Conservation (phyloP, 2,329 filamentous ascomycete species). For the Phialocephala subalpina region DNA sequence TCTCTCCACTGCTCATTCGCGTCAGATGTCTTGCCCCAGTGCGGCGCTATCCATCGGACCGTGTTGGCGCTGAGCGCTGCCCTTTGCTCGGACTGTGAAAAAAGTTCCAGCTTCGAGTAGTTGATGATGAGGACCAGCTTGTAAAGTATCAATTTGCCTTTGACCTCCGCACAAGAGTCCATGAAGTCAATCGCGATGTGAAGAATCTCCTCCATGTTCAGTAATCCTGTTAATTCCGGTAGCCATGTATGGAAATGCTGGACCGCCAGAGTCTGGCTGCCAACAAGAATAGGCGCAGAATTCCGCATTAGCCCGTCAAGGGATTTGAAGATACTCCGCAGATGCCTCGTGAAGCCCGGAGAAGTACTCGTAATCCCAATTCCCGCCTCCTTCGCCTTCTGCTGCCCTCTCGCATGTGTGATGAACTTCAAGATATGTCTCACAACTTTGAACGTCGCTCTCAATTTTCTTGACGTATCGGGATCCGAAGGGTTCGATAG, state of each 20-base stretch:
- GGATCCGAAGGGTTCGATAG: constrained; percentile 84
- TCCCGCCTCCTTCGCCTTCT: constrained; percentile 86
- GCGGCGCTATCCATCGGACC: constrained; percentile 87
- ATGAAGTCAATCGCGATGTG: constrained; percentile 93
- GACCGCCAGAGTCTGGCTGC: constrained; percentile 92
- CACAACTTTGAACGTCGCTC: constrained; percentile 94
- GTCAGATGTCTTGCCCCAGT: constrained; percentile 82
- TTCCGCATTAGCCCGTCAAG: constrained; percentile 91
- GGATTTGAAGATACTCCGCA: constrained; percentile 88
- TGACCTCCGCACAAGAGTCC: constrained; percentile 86
- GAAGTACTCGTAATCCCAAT: constrained; percentile 83
- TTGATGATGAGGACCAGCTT: constrained; percentile 94
- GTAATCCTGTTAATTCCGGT: constrained; percentile 82
- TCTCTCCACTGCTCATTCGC: constrained; percentile 89
- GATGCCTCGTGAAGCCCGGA: constrained; percentile 78
- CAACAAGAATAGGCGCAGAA: constrained; percentile 83
- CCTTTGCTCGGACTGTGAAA: constrained; percentile 79
- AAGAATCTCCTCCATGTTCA: constrained; percentile 85
- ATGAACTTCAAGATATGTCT: constrained; percentile 95
- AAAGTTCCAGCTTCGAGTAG: constrained; percentile 83
- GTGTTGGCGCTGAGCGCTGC: constrained; percentile 81
- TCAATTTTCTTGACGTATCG: constrained; percentile 82
- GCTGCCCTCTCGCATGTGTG: constrained; percentile 84
- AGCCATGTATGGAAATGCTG: constrained; percentile 98
- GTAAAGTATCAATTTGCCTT: constrained; percentile 90